Evolutionary conservation across 495 filamentous ascomycete genomes (phyloP), one percentile per base, ranked within the genome.

Genomic region (Penicillium bovifimosum): DNA sequence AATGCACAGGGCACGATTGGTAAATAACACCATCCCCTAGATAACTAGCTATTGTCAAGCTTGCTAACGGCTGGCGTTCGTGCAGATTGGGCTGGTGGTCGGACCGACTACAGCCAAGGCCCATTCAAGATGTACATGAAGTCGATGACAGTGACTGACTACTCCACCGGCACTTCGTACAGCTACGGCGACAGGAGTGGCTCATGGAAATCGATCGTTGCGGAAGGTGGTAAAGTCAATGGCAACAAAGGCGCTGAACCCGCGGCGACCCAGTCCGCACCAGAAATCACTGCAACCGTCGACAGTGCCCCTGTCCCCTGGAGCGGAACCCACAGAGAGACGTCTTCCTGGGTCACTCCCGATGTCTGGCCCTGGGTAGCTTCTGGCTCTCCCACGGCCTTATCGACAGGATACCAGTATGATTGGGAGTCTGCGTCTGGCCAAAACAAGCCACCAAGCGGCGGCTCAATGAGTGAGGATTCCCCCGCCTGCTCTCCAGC

Each of bases 101-200:
- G 76, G 31, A 92, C 86, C 17, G 83, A 92, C 67, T 96, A 91
- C 64, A 78, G 78, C 43, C 54, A 77, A 47, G 93, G 88, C 1
- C 91, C 93, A 0, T 97, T 83, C 74, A 81, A 77, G 41, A 97
- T 97, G 93, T 71, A 81, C 45, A 79, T 96, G 56, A 84, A 88
- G 68, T 83, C 76, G 26, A 73, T 96, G 47, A 79, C 79, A 38
- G 80, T 92, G 42, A 83, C 83, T 36, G 93, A 98, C 71, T 96
- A 96, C 73, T 95, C 89, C 18, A 95, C 89, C 9, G 93, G 92
- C 29, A 82, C 79, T 1, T 74, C 82, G 39, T 98, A 98, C 73
- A 74, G 67, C 16, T 98, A 96, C 65, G 74, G 79, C 42, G 88
- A 90, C 65, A 78, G 73, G 29, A 83, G 78, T 27, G 93, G 93